Percentiles rank a stretch among this genome's conserved stretches.
phyloP scores from a whole-genome alignment of 345 rosid species.

The Alliaria petiolata region DNA sequence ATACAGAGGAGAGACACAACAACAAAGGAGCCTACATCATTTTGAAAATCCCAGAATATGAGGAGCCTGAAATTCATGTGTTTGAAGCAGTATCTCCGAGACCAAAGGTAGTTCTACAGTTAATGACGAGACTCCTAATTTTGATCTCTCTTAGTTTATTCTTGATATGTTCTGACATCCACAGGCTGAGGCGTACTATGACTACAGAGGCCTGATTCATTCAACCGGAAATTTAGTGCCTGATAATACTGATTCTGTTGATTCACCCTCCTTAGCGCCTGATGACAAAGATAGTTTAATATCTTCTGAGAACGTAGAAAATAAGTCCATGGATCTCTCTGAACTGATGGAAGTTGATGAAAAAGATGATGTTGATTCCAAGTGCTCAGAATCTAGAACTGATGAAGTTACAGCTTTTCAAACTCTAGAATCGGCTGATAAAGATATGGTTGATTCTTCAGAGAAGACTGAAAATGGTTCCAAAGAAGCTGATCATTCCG shows the following conservation, averaged over 20 bases:
- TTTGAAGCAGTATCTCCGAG: constrained; percentile 34
- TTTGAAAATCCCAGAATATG: constrained; percentile 28
- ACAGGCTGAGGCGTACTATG: constrained; percentile 34
- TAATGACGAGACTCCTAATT: not conserved
- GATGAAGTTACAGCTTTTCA: constrained; percentile 17
- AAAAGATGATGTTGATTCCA: constrained; percentile 15
- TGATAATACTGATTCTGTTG: constrained; percentile 8
- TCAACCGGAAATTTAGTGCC: constrained; percentile 11
- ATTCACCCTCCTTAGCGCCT: constrained; percentile 19
- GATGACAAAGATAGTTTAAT: constrained; percentile 22
- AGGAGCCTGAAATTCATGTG: constrained; percentile 31
- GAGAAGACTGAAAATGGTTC: constrained; percentile 13
- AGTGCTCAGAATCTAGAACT: constrained; percentile 13
- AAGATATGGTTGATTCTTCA: constrained; percentile 16
- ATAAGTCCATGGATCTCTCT: constrained; percentile 27
- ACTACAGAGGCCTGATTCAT: constrained; percentile 20
- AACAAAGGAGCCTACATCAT: constrained; percentile 37
- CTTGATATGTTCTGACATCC: constrained; percentile 13
- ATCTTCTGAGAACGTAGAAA: constrained; percentile 29
- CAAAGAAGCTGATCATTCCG: constrained; percentile 7
- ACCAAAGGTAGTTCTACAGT: constrained; percentile 31
- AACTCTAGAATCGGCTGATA: constrained; percentile 14
- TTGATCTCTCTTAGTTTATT: constrained; percentile 4
- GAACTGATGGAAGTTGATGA: constrained; percentile 23
- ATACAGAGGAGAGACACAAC: constrained; percentile 29